These are phyloP conservation scores for Thelonectria discophora DNA, from an alignment of 2,329 filamentous ascomycete species.

Conservation along the genomic window DNA sequence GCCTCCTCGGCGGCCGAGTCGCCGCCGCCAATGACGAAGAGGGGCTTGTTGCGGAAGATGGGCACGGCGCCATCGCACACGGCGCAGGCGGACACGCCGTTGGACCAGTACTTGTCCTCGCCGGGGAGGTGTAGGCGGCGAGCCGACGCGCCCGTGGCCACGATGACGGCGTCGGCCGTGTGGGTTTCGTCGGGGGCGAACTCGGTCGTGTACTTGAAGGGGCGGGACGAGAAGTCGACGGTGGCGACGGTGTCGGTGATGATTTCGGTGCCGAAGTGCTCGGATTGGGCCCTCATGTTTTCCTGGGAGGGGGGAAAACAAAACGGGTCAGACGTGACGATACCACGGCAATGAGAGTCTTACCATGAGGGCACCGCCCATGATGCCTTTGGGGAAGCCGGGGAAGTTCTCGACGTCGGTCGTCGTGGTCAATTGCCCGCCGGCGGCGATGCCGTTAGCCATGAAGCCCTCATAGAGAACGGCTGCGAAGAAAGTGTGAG, in stretches of 20 bases:
- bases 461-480: slow-evolving; percentile 98
- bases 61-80: slow-evolving; percentile 97
- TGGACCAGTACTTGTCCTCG: slow-evolving; percentile 97
- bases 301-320: slow-evolving; percentile 60
- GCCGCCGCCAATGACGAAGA: slow-evolving; percentile 95
- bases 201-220: slow-evolving; percentile 94
- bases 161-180: slow-evolving; percentile 91
- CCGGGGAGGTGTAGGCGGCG: slow-evolving; percentile 82
- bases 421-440: slow-evolving; percentile 96
- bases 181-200: slow-evolving; percentile 83
- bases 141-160: slow-evolving; percentile 95
- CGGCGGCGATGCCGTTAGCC: slow-evolving; percentile 94
- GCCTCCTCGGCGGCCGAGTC: slow-evolving; percentile 98
- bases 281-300: slow-evolving; percentile 90
- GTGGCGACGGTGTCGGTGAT: slow-evolving; percentile 91
- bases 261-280: slow-evolving; percentile 91
- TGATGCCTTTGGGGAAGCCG: slow-evolving; percentile 89
- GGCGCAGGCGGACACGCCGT: slow-evolving; percentile 93
- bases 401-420: slow-evolving; percentile 99
- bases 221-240: slow-evolving; percentile 83
- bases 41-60: slow-evolving; percentile 95
- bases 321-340: slow-evolving; percentile 5
- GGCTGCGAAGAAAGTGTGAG: slow-evolving; percentile 55
- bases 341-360: slow-evolving; percentile 28
- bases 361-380: slow-evolving; percentile 87